Conservation (phyloP, 257 asterid genomes). For the Solanum ossicruentum region DNA sequence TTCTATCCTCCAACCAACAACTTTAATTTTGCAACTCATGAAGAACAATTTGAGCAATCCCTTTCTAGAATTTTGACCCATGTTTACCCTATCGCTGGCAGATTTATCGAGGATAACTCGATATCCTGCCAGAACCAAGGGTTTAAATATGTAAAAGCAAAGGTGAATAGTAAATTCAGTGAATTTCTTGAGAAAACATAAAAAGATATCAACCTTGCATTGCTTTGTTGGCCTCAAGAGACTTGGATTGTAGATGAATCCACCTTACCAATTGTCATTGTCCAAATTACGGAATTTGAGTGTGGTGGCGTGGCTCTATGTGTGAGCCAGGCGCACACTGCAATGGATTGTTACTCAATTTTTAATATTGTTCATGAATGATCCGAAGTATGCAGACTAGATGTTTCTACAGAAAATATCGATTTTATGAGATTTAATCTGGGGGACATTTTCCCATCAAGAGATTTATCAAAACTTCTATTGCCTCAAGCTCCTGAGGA, state of each 20-base stretch:
- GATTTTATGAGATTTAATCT: background rate
- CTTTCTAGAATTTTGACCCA: no score
- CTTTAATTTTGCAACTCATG: no score
- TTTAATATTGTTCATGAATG: background rate
- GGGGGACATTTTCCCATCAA: background rate
- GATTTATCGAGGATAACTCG: no score
- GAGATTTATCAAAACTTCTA: background rate
- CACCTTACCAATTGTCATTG: background rate
- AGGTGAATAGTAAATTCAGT: no score
- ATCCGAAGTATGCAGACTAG: background rate
- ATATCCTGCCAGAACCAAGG: no score
- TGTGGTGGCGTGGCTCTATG: background rate
- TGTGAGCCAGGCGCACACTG: background rate
- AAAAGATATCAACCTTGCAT: no score
- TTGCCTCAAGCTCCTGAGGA: background rate
- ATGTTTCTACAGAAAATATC: background rate
- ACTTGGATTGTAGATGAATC: background rate
- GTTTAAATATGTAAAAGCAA: no score
- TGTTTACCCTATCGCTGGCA: no score
- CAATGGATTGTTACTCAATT: background rate
- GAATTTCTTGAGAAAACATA: no score
- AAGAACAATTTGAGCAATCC: no score
- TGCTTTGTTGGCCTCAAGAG: background rate
- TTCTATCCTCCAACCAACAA: no score
- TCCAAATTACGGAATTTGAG: background rate